phyloP scores from a whole-genome alignment of 352 stramenopile species.

The Phytopythium helicoides region DNA sequence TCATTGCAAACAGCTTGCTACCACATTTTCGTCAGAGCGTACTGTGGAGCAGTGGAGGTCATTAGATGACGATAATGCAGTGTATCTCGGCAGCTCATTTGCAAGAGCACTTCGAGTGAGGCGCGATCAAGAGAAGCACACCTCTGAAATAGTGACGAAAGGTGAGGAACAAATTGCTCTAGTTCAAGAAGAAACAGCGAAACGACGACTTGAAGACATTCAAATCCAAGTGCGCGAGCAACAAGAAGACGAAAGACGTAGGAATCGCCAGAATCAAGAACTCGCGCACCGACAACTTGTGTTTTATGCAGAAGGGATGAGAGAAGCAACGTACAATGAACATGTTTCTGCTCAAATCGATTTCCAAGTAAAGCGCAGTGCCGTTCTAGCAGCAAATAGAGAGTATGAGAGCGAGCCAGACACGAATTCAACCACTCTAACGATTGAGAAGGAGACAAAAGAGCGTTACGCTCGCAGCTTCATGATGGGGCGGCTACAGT shows the following conservation, averaged over 20 bases:
- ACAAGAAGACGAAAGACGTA: slow-evolving; percentile 33
- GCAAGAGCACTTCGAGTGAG: slow-evolving; percentile 23
- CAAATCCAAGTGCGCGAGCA: slow-evolving; percentile 26
- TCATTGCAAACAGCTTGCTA: background rate
- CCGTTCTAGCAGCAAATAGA: slow-evolving; percentile 28
- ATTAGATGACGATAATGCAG: slow-evolving; percentile 43
- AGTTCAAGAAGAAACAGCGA: slow-evolving; percentile 40
- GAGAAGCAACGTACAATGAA: slow-evolving; percentile 69
- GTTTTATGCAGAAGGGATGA: slow-evolving; percentile 52
- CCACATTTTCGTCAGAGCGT: no score
- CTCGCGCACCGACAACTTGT: slow-evolving; percentile 33
- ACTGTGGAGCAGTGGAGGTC: slow-evolving; percentile 20
- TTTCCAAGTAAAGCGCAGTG: slow-evolving; percentile 51
- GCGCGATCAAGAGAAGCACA: slow-evolving; percentile 35
- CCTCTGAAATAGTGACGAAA: slow-evolving; percentile 22
- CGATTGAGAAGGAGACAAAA: slow-evolving; percentile 36
- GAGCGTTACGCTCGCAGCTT: slow-evolving; percentile 53
- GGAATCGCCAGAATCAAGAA: slow-evolving; percentile 32
- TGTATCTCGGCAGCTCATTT: slow-evolving; percentile 51
- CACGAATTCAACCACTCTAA: background rate
- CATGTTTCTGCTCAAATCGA: slow-evolving; percentile 62
- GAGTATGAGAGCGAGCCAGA: background rate
- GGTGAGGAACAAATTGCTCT: slow-evolving; percentile 38
- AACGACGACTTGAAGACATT: slow-evolving; percentile 31
- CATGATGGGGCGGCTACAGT: slow-evolving; percentile 46